Conservation (phyloP, 2,329 filamentous ascomycete genomes). For the Colletotrichum sp. region DNA sequence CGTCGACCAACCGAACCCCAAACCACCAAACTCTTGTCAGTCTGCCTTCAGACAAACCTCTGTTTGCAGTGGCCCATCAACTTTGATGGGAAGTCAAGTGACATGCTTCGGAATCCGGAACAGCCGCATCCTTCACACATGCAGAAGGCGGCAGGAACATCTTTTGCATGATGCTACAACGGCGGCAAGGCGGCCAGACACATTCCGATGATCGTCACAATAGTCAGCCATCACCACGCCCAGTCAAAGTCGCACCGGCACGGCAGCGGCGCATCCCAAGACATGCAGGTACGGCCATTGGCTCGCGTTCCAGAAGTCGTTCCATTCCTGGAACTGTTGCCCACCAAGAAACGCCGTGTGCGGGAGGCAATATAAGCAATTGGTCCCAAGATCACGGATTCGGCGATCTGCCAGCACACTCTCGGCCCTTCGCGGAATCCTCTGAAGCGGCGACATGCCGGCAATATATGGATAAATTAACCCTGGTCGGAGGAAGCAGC, state of each 20-base stretch:
- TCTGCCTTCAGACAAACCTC: not conserved
- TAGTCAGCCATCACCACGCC: not conserved
- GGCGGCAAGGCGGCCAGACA: not conserved
- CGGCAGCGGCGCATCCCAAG: not conserved
- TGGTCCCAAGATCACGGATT: constrained; percentile 11
- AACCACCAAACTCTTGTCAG: not conserved
- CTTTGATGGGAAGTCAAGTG: not conserved
- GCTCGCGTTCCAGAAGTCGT: not conserved
- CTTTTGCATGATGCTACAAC: not conserved
- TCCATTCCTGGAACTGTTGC: not conserved
- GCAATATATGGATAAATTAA: constrained; percentile 6
- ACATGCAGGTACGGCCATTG: not conserved
- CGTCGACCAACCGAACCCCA: not conserved
- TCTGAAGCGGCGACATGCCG: not conserved
- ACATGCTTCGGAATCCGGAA: not conserved
- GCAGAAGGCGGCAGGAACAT: not conserved
- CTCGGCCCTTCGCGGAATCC: not conserved
- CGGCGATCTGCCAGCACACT: not conserved
- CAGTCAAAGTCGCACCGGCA: not conserved
- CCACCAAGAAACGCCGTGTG: not conserved
- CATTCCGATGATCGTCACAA: not conserved
- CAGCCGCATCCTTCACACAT: not conserved
- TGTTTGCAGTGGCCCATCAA: not conserved
- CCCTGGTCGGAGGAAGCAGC: constrained; percentile 1
- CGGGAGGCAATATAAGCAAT: not conserved